These are phyloP conservation scores for Pharus latifolius DNA, from an alignment of 176 grass and related monocot genomes.

Conservation along the genomic window DNA sequence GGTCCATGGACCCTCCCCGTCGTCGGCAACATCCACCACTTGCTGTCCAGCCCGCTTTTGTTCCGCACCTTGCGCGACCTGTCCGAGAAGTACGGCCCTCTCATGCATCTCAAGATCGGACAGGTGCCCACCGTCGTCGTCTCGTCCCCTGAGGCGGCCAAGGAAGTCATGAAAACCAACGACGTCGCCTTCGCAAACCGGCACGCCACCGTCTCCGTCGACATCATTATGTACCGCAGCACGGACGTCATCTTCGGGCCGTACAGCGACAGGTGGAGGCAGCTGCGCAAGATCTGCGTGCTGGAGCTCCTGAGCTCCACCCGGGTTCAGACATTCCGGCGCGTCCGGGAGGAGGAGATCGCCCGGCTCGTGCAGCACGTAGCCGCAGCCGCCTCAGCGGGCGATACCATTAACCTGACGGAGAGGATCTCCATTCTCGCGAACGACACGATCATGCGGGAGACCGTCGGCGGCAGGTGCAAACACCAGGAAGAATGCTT, in stretches of 20 bases:
- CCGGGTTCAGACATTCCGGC: conserved; percentile 2
- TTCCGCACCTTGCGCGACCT: not conserved
- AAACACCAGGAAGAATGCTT: not conserved
- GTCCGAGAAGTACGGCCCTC: not conserved
- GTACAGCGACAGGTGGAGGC: conserved; percentile 21
- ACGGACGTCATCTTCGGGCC: conserved; percentile 15
- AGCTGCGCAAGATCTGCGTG: no score
- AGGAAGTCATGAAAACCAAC: conserved; percentile 19
- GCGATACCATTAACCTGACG: conserved; percentile 6
- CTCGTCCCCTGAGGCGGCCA: conserved; percentile 17
- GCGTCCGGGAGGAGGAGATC: conserved; percentile 12
- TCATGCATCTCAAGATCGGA: conserved; percentile 25
- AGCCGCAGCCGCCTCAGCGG: not conserved
- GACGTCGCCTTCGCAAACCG: not conserved
- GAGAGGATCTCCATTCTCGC: not conserved
- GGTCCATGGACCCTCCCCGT: conserved; percentile 25
- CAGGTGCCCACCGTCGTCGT: conserved; percentile 4
- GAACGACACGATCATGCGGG: not conserved
- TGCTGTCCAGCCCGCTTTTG: not conserved
- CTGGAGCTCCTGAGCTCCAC: conserved; percentile 10
- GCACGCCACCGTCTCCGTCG: not conserved
- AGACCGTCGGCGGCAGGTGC: conserved; percentile 7
- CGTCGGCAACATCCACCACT: conserved; percentile 26
- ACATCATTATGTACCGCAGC: not conserved
- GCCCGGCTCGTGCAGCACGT: not conserved